phyloP scores from a whole-genome alignment of 345 rosid species.

The Populus tremula region DNA sequence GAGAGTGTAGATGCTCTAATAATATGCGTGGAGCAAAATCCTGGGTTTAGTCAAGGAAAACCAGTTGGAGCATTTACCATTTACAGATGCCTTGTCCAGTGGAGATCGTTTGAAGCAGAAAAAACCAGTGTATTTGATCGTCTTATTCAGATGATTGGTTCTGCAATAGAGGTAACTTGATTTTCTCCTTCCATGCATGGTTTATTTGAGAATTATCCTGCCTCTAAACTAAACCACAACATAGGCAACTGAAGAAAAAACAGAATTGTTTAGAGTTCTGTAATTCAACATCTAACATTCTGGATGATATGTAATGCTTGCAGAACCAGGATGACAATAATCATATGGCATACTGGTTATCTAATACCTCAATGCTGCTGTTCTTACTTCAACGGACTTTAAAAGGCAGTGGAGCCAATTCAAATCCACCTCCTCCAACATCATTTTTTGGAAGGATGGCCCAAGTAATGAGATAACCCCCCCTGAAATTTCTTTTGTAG shows the following conservation, averaged over 20 bases:
- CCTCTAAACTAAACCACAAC: neutral
- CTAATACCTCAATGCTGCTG: constrained; percentile 63
- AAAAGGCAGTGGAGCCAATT: constrained; percentile 40
- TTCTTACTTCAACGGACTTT: constrained; percentile 20
- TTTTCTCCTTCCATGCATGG: constrained; percentile 4
- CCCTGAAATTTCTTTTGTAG: neutral
- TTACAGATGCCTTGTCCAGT: constrained; percentile 89
- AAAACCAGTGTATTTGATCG: constrained; percentile 92
- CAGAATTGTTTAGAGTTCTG: neutral
- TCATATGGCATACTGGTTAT: constrained; percentile 95
- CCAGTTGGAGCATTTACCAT: constrained; percentile 94
- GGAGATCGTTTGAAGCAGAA: constrained; percentile 98
- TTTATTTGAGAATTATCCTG: neutral
- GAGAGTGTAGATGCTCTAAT: constrained; percentile 84
- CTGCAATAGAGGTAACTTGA: constrained; percentile 78
- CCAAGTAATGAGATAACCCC: constrained; percentile 7
- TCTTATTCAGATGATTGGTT: constrained; percentile 93
- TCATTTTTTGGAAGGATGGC: constrained; percentile 94
- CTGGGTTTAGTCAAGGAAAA: constrained; percentile 78
- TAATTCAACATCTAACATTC: neutral
- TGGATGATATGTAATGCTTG: constrained; percentile 9
- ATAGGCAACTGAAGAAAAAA: neutral
- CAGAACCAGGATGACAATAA: constrained; percentile 82
- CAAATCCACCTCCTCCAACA: constrained; percentile 72
- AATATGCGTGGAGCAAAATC: constrained; percentile 55